Percentiles rank a stretch among this genome's conserved stretches.
phyloP scores from a whole-genome alignment of 2,329 filamentous ascomycete genomes.

The Neofusicoccum kwambonambiense region DNA sequence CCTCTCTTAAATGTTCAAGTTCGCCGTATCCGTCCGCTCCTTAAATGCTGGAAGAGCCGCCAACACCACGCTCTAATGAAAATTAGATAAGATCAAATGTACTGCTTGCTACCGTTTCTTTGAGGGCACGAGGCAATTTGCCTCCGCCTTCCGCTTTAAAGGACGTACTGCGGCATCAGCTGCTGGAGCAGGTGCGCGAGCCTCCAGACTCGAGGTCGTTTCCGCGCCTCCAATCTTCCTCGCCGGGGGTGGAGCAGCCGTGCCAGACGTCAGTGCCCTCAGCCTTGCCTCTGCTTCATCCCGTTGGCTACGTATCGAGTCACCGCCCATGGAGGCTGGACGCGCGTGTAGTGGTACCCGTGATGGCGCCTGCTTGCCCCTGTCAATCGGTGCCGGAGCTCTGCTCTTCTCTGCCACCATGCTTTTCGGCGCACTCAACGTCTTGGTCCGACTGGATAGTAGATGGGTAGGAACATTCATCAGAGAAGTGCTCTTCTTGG shows the following conservation, averaged over 20 bases:
- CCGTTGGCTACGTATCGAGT: not conserved
- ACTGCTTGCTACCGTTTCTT: constrained; percentile 1
- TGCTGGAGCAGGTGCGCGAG: not conserved
- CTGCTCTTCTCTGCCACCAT: constrained; percentile 11
- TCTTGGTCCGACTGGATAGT: not conserved
- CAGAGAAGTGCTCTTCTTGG: not conserved
- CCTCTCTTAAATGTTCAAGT: not conserved
- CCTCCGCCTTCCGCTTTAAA: constrained; percentile 6
- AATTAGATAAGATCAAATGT: not conserved
- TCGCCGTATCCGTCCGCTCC: not conserved
- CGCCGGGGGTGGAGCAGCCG: not conserved
- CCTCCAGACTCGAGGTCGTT: not conserved
- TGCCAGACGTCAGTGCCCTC: not conserved
- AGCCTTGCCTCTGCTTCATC: constrained; percentile 9
- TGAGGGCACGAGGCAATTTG: not conserved
- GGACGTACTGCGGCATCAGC: not conserved
- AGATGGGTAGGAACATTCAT: constrained; percentile 3
- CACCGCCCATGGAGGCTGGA: not conserved
- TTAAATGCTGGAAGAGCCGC: not conserved
- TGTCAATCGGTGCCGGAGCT: constrained; percentile 9
- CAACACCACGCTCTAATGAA: constrained; percentile 1
- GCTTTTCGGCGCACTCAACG: constrained; percentile 7
- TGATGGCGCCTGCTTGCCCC: constrained; percentile 6
- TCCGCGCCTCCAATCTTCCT: not conserved
- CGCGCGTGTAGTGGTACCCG: not conserved